phyloP scores from a whole-genome alignment of 495 filamentous ascomycete species.

The Staphylotrichum longicolle region DNA sequence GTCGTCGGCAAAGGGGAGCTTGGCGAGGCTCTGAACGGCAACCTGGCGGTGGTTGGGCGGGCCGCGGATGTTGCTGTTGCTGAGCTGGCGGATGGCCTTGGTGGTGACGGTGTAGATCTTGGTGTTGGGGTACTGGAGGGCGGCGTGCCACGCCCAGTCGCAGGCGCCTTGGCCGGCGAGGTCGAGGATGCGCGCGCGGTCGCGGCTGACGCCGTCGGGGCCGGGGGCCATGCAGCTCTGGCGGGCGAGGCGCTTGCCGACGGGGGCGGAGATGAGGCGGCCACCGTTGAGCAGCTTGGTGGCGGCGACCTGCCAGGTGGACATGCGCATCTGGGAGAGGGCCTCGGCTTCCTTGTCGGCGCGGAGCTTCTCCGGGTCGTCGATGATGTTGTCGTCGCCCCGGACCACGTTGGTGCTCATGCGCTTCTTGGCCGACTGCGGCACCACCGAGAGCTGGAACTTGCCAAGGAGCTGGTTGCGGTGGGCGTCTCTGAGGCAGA shows the following conservation, averaged over 20 bases:
- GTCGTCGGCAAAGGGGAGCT: conserved; percentile 80
- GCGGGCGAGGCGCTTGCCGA: conserved; percentile 56
- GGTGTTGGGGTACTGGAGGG: conserved; percentile 75
- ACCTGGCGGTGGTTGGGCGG: conserved; percentile 84
- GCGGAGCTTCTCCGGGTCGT: conserved; percentile 60
- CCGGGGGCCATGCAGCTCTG: conserved; percentile 47
- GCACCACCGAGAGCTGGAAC: conserved; percentile 62
- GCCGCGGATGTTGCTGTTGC: conserved; percentile 69
- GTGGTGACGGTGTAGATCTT: conserved; percentile 83
- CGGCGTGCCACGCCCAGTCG: conserved; percentile 95
- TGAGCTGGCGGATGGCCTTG: conserved; percentile 59
- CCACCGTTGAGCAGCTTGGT: conserved; percentile 76
- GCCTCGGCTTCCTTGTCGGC: conserved; percentile 79
- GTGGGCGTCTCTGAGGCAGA: conserved; percentile 61
- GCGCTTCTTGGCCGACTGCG: conserved; percentile 55
- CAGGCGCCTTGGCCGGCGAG: conserved; percentile 80
- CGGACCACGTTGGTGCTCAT: conserved; percentile 59
- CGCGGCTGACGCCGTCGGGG: conserved; percentile 41
- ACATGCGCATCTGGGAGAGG: conserved; percentile 66
- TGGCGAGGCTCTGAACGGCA: conserved; percentile 68
- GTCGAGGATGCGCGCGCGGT: conserved; percentile 73
- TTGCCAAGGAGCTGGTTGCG: conserved; percentile 73
- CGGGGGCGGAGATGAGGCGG: conserved; percentile 72
- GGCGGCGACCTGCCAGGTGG: conserved; percentile 80
- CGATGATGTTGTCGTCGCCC: conserved; percentile 52